phyloP scores from a whole-genome alignment of 148 eudicot genomes.

The Dianthus caryophyllus region DNA sequence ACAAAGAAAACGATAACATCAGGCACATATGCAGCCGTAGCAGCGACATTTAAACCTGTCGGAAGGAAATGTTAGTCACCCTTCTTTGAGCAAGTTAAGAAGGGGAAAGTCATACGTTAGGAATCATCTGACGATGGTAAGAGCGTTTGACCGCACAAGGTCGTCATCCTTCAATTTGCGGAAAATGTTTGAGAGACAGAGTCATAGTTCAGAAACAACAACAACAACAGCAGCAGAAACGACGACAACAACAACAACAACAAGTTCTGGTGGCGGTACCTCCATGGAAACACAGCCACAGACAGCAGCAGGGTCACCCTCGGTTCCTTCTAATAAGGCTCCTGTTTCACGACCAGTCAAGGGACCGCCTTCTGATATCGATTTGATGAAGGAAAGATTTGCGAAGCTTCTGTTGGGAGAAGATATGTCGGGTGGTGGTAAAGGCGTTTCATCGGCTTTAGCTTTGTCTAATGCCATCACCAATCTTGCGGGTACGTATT shows the following conservation, averaged over 20 bases:
- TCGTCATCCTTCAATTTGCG: constrained; percentile 33
- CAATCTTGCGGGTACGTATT: constrained; percentile 55
- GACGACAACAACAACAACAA: neutral
- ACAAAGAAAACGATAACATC: too few relatives aligned
- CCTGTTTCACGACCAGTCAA: constrained; percentile 11
- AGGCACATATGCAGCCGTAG: neutral
- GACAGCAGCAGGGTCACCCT: constrained; percentile 5
- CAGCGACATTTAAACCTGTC: constrained; percentile 13
- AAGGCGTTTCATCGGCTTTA: constrained; percentile 79
- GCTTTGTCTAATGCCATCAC: constrained; percentile 83
- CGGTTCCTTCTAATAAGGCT: constrained; percentile 15
- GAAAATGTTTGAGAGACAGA: constrained; percentile 34
- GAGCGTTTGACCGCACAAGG: constrained; percentile 33
- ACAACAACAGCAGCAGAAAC: neutral
- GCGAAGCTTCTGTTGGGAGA: constrained; percentile 65
- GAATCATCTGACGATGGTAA: constrained; percentile 36
- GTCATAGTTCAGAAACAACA: constrained; percentile 5
- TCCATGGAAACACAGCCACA: neutral
- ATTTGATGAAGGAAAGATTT: constrained; percentile 67
- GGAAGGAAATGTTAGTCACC: constrained; percentile 20
- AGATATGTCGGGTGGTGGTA: constrained; percentile 82
- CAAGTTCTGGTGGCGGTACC: constrained; percentile 1
- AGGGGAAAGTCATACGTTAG: constrained; percentile 28
- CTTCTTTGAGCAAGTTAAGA: constrained; percentile 32
- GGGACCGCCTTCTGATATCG: constrained; percentile 43